phyloP scores from a whole-genome alignment of 176 grass and related monocot species.

The Ensete glaucum region DNA sequence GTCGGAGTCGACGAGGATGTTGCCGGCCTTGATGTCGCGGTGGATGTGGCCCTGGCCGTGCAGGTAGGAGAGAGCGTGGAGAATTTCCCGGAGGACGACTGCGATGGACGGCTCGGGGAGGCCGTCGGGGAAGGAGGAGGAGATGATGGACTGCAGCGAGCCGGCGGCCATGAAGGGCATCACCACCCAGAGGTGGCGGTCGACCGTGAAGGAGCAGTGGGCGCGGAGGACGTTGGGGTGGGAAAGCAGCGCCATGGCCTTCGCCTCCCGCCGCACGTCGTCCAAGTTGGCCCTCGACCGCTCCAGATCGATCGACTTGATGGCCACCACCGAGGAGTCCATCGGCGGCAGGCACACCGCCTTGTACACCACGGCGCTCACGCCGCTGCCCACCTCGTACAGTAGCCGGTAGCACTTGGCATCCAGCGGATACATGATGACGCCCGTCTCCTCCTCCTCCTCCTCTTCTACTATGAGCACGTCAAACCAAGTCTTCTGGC shows the following conservation, averaged over 20 bases:
- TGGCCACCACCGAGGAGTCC: constrained; percentile 38
- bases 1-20: constrained; percentile 69
- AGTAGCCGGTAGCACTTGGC: constrained; percentile 48
- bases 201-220: constrained; percentile 90
- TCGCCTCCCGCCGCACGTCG: constrained; percentile 71
- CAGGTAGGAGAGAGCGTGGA: constrained; percentile 71
- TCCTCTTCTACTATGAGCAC: background rate
- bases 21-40: constrained; percentile 82
- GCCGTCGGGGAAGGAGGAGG: constrained; percentile 52
- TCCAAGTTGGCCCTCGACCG: constrained; percentile 70
- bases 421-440: constrained; percentile 43
- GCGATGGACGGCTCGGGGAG: constrained; percentile 59
- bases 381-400: constrained; percentile 64
- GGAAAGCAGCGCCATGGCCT: constrained; percentile 73
- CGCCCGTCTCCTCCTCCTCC: background rate
- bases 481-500: no score
- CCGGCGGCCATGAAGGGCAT: constrained; percentile 96
- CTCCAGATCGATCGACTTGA: constrained; percentile 82
- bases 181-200: constrained; percentile 72
- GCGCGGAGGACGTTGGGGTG: constrained; percentile 77
- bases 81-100: constrained; percentile 54
- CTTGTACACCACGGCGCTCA: constrained; percentile 87
- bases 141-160: constrained; percentile 70
- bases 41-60: constrained; percentile 84
- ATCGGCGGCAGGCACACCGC: constrained; percentile 57